phyloP scores from a whole-genome alignment of 768 basidiomycete species.

The Macrocybe gigantea region DNA sequence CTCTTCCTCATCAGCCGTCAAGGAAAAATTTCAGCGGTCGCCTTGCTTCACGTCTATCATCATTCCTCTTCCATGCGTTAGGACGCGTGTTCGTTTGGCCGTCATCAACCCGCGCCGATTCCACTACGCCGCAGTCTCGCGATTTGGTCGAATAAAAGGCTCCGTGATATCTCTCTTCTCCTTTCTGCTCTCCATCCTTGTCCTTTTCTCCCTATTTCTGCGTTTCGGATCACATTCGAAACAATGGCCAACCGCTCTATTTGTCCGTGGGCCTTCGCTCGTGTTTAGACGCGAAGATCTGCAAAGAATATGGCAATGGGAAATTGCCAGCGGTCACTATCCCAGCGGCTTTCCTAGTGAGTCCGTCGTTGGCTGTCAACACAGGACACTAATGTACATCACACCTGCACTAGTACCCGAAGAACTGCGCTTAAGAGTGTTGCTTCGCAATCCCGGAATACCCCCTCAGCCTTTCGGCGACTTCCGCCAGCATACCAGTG shows the following conservation, averaged over 20 bases:
- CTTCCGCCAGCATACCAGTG: no score
- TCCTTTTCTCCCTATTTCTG: slow-evolving; percentile 54
- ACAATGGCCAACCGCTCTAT: slow-evolving; percentile 50
- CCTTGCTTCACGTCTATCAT: slow-evolving; percentile 59
- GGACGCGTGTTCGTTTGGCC: slow-evolving; percentile 50
- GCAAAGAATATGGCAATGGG: slow-evolving; percentile 93
- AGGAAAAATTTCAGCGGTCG: slow-evolving; percentile 52
- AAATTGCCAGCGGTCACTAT: slow-evolving; percentile 89
- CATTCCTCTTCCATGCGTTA: slow-evolving; percentile 55
- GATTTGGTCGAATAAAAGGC: slow-evolving; percentile 55
- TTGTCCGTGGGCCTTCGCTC: slow-evolving; percentile 54
- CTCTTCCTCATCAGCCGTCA: slow-evolving; percentile 45
- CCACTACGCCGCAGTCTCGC: slow-evolving; percentile 48
- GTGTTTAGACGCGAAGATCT: slow-evolving; percentile 75
- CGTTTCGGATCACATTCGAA: slow-evolving; percentile 58
- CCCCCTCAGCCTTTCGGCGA: slow-evolving; percentile 34
- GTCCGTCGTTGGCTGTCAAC: slow-evolving; percentile 19
- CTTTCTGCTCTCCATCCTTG: slow-evolving; percentile 31
- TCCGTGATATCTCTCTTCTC: slow-evolving; percentile 14
- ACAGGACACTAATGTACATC: neutral
- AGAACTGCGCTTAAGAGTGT: slow-evolving; percentile 48
- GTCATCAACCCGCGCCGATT: slow-evolving; percentile 57
- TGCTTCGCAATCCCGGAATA: slow-evolving; percentile 69
- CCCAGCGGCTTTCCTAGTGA: slow-evolving; percentile 75
- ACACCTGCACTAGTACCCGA: slow-evolving; percentile 53